Base-by-base conservation (phyloP, 108 stramenopile species). In the Asterionellopsis glacialis region DNA sequence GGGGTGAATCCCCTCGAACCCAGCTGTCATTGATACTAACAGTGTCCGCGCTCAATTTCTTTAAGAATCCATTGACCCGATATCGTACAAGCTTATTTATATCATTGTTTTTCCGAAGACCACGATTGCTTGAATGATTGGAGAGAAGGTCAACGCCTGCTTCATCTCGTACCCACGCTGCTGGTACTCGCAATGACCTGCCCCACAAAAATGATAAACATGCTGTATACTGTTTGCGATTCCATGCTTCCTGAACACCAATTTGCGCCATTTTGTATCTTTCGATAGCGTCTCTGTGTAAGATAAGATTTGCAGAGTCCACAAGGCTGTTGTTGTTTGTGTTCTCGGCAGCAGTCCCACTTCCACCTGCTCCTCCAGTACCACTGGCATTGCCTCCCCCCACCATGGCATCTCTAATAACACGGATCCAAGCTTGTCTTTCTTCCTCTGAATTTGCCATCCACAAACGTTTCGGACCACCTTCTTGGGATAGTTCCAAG, bases 321-420 rank as follows among this genome's bases (percentile, higher is more conserved):
- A 45, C 64, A 42, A 67, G 67, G 2, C 41, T 58, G 9, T 21
- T 16, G 4, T 2, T 19, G 11, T 74, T 45, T 19, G 72, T 69
- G 45, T 55, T 61, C 28, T 70, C 69, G 48, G 74, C 67, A 27
- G 75, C 79, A 16, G 74, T 72, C 52, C 85, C 72, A 33, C 33
- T 33, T 7, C 5, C 33, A 33, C 33, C 33, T 33, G 33, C 33
- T 33, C 5, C 33, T 5, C 33, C 33, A 33, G 2, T 33, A 6
- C 47, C 47, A 21, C 19, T 48, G 21, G 80, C 88, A 3, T 84
- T 69, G 11, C 65, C 70, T 15, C 85, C 80, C 18, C 90, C 90
- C 45, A 88, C 75, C 79, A 88, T 88, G 43, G 90, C 87, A 61
- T 72, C 69, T 45, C 83, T 74, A 56, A 92, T 85, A 16, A 85